Base-by-base conservation (phyloP, 768 basidiomycete genomes). In the Kwoniella botswanensis region DNA sequence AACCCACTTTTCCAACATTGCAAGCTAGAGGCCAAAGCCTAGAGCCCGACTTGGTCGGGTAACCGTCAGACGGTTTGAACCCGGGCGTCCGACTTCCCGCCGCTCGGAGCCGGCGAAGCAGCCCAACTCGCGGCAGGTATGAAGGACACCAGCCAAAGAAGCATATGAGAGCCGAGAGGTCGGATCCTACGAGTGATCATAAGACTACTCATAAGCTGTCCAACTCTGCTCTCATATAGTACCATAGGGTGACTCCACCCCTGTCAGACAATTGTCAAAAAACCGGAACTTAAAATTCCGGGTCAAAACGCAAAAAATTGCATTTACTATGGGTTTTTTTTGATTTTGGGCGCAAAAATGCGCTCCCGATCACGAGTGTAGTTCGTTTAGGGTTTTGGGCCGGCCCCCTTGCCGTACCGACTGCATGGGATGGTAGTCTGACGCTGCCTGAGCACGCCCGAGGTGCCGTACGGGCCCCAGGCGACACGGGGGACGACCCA, bases 1-100 rank as follows among this genome's bases (percentile, higher is more conserved):
- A 85, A 84, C 79, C 83, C 84, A 83, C 84, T 82, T 72, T 73
- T 68, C 72, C 72, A 65, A 46, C 66, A 54, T 61, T 71, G 74
- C 74, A 70, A 57, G 65, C 72, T 69, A 44, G 15, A 41, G 57
- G 53, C 41, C 62, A 43, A 62, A 57, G 54, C 68, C 54, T n/a
- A 11, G 2, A 57, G 63, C 63, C 69, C 35, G 63, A 63, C 63
- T 13, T 12, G 41, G 7, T 61, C 59, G 41, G 42, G 42, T 42
- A 22, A 43, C 13, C 21, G 54, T 43, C 17, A 4, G 35, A 54
- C n/a, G 44, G 18, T 15, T 15, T 4, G 50, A 24, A n/a, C 55
- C 54, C 41, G 53, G 13, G 52, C 50, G 29, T 4, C 57, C 60
- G 1, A 35, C 53, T 46, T 42, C 15, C 13, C 50, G 46, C 67